Conservation (phyloP, 805 yeast genomes). For the Torulaspora gathmanii region DNA sequence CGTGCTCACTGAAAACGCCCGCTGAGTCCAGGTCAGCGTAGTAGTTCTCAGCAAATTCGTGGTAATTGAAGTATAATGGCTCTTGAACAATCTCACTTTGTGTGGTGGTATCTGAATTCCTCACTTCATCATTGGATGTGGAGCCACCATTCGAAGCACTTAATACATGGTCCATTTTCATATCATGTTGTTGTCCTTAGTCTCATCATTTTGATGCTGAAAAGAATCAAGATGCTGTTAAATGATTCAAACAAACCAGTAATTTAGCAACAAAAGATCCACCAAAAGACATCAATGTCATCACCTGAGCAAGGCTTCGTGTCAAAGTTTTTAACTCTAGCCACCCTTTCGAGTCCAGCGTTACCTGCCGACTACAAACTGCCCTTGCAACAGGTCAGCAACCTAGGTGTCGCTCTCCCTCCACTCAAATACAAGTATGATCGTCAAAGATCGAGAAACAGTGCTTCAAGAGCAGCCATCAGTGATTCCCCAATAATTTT, state of each 20-base stretch:
- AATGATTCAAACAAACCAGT: background rate
- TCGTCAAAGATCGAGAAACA: conserved; percentile 18
- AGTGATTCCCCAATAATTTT: conserved; percentile 19
- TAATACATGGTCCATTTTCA: background rate
- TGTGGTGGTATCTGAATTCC: conserved; percentile 20
- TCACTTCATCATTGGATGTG: conserved; percentile 12
- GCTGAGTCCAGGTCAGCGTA: conserved; percentile 27
- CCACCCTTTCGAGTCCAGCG: conserved; percentile 41
- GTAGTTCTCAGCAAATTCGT: conserved; percentile 47
- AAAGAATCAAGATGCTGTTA: background rate
- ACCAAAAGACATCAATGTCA: conserved; percentile 5
- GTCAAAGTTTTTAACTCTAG: conserved; percentile 45
- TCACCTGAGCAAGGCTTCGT: conserved; percentile 45
- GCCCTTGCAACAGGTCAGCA: conserved; percentile 33
- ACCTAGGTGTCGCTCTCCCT: conserved; percentile 48
- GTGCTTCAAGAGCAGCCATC: background rate
- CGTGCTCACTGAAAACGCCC: conserved; percentile 20
- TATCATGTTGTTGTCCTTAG: background rate
- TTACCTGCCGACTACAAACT: conserved; percentile 28
- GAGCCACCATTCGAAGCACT: conserved; percentile 13
- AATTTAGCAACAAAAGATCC: background rate
- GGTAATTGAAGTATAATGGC: conserved; percentile 58
- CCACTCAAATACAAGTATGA: conserved; percentile 40
- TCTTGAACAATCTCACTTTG: conserved; percentile 9
- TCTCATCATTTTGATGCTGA: background rate